A percentile compares a stretch with the other conserved stretches of the same genome.
phyloP scores from a whole-genome alignment of 768 basidiomycete genomes.

The Phylloporus sp. region DNA sequence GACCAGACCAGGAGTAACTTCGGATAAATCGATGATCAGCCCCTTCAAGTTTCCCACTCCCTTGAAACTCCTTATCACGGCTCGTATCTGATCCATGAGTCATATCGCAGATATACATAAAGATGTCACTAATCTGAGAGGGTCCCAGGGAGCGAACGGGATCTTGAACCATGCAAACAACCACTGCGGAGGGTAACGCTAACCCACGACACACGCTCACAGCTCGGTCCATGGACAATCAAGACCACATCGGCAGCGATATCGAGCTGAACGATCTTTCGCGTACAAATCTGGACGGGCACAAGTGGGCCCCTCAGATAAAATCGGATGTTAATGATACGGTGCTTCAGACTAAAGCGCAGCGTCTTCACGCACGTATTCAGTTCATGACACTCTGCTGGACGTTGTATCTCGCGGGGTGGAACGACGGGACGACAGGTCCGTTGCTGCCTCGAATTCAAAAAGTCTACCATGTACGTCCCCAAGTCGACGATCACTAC shows the following conservation, averaged over 20 bases:
- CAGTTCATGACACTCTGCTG: conserved; percentile 36
- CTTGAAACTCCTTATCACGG: neutral
- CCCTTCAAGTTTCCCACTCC: neutral
- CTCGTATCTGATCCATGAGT: no score
- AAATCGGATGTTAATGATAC: neutral
- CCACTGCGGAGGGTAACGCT: neutral
- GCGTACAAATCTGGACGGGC: neutral
- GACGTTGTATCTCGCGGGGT: conserved; percentile 34
- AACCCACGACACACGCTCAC: conserved; percentile 8
- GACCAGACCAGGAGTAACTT: neutral
- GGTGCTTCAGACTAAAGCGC: conserved; percentile 16
- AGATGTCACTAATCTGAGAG: neutral
- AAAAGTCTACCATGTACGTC: conserved; percentile 33
- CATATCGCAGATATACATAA: neutral
- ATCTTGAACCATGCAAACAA: conserved; percentile 13
- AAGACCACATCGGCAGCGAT: neutral
- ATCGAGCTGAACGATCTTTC: conserved; percentile 9
- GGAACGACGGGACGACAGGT: conserved; percentile 39
- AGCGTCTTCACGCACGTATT: conserved; percentile 20
- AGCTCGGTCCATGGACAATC: neutral
- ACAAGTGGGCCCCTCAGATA: neutral
- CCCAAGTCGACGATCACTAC: neutral
- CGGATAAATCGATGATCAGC: neutral
- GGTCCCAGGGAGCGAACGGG: neutral
- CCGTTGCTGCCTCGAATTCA: conserved; percentile 39